Evolutionary conservation across 1,139 yeast genomes (phyloP).

Genomic region (Geotrichum carabidarum): DNA sequence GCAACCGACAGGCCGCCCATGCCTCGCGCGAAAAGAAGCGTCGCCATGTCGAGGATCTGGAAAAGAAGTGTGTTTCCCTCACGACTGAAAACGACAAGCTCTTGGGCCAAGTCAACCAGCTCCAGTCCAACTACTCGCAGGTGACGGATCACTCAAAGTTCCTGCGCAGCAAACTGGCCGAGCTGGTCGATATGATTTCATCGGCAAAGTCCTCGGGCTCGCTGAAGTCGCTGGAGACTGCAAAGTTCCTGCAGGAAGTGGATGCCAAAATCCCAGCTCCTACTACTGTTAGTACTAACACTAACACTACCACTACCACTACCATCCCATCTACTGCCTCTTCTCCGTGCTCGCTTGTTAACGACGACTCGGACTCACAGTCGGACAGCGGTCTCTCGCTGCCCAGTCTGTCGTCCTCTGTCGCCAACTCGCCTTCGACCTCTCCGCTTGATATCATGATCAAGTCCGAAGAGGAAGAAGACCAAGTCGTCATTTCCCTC

Average conservation of each 20-base stretch:
- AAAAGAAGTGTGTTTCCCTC: slow-evolving; percentile 41
- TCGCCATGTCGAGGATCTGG: slow-evolving; percentile 81
- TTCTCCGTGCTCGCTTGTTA: slow-evolving; percentile 12
- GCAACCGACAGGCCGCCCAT: slow-evolving; percentile 96
- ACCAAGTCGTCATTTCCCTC: slow-evolving; percentile 9
- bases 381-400: slow-evolving; percentile 21
- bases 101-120: slow-evolving; percentile 24
- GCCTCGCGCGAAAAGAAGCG: slow-evolving; percentile 96
- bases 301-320: background rate
- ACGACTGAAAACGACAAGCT: slow-evolving; percentile 32
- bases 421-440: slow-evolving; percentile 28
- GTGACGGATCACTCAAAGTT: slow-evolving; percentile 28
- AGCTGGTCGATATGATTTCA: slow-evolving; percentile 29
- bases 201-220: slow-evolving; percentile 28
- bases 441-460: slow-evolving; percentile 18
- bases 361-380: slow-evolving; percentile 12
- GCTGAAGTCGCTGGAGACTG: slow-evolving; percentile 26
- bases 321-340: slow-evolving; percentile 1
- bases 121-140: slow-evolving; percentile 23
- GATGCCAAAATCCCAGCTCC: background rate
- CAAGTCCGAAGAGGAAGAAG: slow-evolving; percentile 18
- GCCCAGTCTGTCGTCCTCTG: slow-evolving; percentile 31
- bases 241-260: background rate
- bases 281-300: background rate
- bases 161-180: slow-evolving; percentile 30